Conservation (phyloP, 1,284 basidiomycete species). For the Vanrija humicola region DNA sequence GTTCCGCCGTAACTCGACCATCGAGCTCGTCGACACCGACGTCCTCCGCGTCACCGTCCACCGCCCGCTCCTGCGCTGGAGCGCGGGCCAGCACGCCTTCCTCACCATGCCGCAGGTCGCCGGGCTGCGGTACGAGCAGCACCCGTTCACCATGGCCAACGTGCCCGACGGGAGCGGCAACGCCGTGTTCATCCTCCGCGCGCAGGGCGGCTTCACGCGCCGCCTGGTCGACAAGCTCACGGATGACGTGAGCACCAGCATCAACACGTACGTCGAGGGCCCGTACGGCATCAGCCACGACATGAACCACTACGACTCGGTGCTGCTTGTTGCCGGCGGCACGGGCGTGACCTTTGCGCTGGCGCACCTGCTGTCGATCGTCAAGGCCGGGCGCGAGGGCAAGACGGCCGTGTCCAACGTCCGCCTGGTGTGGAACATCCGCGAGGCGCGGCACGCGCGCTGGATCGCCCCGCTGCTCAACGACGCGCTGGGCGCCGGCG, state of each 20-base stretch:
- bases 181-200: conserved; percentile 14
- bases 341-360: conserved; percentile 40
- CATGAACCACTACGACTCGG: conserved; percentile 26
- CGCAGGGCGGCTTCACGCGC: conserved; percentile 33
- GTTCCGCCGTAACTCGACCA: conserved; percentile 44
- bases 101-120: conserved; percentile 38
- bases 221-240: conserved; percentile 23
- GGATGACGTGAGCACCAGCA: conserved; percentile 11
- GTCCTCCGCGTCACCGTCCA: conserved; percentile 30
- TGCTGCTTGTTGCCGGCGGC: conserved; percentile 41
- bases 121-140: conserved; percentile 40
- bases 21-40: conserved; percentile 53
- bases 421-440: conserved; percentile 38
- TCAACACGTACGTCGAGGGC: conserved; percentile 38
- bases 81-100: conserved; percentile 40
- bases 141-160: conserved; percentile 42
- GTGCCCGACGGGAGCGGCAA: conserved; percentile 12
- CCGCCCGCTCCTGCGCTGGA: conserved; percentile 24
- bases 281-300: conserved; percentile 35
- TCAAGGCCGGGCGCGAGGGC: conserved; percentile 25
- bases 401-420: conserved; percentile 23
- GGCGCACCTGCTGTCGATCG: conserved; percentile 28
- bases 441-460: neutral
- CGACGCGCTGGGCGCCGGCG: conserved; percentile 6
- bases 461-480: conserved; percentile 20